Percentiles rank a stretch among this genome's conserved stretches.
Evolutionary conservation across 352 stramenopile genomes (phyloP).

Genomic region (Phytophthora tubulina): DNA sequence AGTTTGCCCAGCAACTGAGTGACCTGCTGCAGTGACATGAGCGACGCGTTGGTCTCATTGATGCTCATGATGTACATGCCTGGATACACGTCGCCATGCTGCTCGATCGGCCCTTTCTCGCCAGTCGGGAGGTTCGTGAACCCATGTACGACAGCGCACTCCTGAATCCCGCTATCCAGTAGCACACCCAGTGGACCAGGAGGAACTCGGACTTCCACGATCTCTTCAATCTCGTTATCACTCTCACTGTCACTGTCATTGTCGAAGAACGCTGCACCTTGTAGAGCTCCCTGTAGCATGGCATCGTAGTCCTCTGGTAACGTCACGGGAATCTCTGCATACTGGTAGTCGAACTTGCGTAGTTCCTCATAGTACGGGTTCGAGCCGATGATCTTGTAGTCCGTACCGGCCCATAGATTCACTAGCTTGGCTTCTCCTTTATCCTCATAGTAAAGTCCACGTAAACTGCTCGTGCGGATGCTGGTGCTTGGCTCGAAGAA

Average conservation of each 20-base stretch:
- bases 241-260: slow-evolving; percentile 84
- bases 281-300: slow-evolving; percentile 74
- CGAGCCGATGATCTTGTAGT: slow-evolving; percentile 84
- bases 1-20: slow-evolving; percentile 79
- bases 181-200: slow-evolving; percentile 79
- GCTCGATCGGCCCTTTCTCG: slow-evolving; percentile 71
- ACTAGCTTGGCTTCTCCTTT: slow-evolving; percentile 79
- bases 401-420: slow-evolving; percentile 83
- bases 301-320: slow-evolving; percentile 58
- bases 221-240: slow-evolving; percentile 81
- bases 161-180: slow-evolving; percentile 79
- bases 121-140: slow-evolving; percentile 75
- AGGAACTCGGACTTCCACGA: slow-evolving; percentile 78
- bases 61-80: slow-evolving; percentile 91
- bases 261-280: slow-evolving; percentile 85
- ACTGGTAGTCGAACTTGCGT: slow-evolving; percentile 76
- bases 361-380: slow-evolving; percentile 83
- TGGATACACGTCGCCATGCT: slow-evolving; percentile 66
- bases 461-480: slow-evolving; percentile 78
- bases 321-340: slow-evolving; percentile 67
- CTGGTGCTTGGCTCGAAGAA: slow-evolving; percentile 84
- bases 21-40: slow-evolving; percentile 82
- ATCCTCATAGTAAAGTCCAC: slow-evolving; percentile 85
- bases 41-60: slow-evolving; percentile 84
- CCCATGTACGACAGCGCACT: slow-evolving; percentile 85